These are phyloP conservation scores for Didymella sp. DNA, from an alignment of 2,329 filamentous ascomycete genomes.

Conservation along the genomic window DNA sequence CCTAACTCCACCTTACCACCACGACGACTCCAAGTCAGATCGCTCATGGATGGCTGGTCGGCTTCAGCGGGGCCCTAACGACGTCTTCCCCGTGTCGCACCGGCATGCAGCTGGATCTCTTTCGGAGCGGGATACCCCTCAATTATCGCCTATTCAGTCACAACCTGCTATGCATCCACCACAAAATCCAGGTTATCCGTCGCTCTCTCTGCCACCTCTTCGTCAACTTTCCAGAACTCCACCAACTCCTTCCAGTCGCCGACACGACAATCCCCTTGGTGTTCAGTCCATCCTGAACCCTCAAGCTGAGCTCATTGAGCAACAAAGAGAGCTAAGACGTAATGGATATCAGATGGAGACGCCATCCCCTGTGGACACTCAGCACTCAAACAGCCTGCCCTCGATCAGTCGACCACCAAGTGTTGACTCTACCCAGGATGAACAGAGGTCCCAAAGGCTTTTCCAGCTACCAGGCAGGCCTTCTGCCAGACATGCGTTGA, in stretches of 20 bases:
- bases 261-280: constrained; percentile 48
- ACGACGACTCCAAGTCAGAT: constrained; percentile 39
- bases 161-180: constrained; percentile 39
- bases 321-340: constrained; percentile 46
- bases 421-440: constrained; percentile 42
- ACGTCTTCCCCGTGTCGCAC: constrained; percentile 41
- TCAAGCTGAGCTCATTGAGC: constrained; percentile 44
- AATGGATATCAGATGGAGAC: constrained; percentile 56
- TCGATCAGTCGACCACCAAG: constrained; percentile 48
- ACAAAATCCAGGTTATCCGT: constrained; percentile 24
- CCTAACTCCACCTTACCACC: constrained; percentile 42
- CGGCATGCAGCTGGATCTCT: constrained; percentile 30
- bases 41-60: constrained; percentile 47
- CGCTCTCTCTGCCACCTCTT: constrained; percentile 44
- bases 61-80: constrained; percentile 44
- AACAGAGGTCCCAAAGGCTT: constrained; percentile 29
- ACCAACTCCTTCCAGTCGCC: constrained; percentile 41
- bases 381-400: constrained; percentile 43
- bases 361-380: constrained; percentile 47
- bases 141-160: constrained; percentile 37
- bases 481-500: constrained; percentile 59
- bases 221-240: constrained; percentile 47
- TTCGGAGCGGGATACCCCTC: constrained; percentile 37
- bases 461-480: constrained; percentile 39
- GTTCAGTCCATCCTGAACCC: constrained; percentile 58